Evolutionary conservation across 2,329 filamentous ascomycete genomes (phyloP).

Genomic region (Hortaea sp.): DNA sequence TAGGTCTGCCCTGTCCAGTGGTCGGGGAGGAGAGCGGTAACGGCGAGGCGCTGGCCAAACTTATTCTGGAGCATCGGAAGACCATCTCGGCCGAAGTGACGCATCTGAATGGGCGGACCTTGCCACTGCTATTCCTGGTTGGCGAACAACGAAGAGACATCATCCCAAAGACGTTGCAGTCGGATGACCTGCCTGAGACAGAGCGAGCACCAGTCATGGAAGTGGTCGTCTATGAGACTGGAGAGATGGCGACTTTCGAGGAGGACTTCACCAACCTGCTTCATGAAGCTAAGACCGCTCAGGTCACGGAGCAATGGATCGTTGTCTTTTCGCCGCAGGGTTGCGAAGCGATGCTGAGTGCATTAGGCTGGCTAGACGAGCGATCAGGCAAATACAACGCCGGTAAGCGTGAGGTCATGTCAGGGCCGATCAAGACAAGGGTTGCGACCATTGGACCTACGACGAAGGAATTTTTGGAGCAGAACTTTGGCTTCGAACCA

Average conservation of each 20-base stretch:
- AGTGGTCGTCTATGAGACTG: conserved; percentile 76
- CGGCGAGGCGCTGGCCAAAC: conserved; percentile 66
- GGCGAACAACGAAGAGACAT: conserved; percentile 84
- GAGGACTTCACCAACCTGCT: conserved; percentile 46
- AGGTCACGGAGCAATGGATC: conserved; percentile 50
- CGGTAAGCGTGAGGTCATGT: conserved; percentile 61
- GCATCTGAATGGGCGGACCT: conserved; percentile 34
- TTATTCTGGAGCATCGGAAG: conserved; percentile 71
- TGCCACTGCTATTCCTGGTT: conserved; percentile 71
- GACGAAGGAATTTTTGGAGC: conserved; percentile 63
- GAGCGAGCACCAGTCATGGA: conserved; percentile 61
- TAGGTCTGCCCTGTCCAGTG: conserved; percentile 47
- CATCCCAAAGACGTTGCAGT: conserved; percentile 72
- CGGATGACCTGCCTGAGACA: conserved; percentile 37
- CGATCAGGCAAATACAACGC: conserved; percentile 27
- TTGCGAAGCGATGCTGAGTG: conserved; percentile 50
- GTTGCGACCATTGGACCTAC: conserved; percentile 91
- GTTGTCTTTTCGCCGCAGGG: conserved; percentile 60
- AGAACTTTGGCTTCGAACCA: conserved; percentile 56
- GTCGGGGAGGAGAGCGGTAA: conserved; percentile 76
- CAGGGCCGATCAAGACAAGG: conserved; percentile 77
- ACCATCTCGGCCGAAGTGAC: conserved; percentile 20
- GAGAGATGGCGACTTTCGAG: conserved; percentile 69
- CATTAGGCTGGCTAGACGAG: conserved; percentile 37
- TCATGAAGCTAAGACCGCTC: conserved; percentile 33